Percentiles rank a stretch among this genome's conserved stretches.
These are phyloP conservation scores for Copromyces sp. DNA, from an alignment of 495 filamentous ascomycete species.

Conservation along the genomic window DNA sequence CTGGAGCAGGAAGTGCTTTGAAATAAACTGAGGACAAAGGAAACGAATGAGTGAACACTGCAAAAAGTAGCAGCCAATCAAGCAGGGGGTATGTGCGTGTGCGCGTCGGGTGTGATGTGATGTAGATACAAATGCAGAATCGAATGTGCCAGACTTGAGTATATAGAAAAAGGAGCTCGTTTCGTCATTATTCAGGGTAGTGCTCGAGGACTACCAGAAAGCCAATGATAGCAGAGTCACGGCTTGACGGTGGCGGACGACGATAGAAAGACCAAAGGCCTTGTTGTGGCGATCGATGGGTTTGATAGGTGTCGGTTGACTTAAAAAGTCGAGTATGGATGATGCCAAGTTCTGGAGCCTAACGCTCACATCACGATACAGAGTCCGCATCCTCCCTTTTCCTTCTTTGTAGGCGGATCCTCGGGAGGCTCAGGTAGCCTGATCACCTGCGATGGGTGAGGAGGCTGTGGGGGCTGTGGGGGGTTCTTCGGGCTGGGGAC, in stretches of 20 bases:
- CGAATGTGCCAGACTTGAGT: not conserved
- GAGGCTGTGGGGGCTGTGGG: slow-evolving; percentile 15
- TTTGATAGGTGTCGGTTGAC: not conserved
- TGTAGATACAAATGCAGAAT: not conserved
- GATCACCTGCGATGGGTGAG: slow-evolving; percentile 10
- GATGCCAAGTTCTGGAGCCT: not conserved
- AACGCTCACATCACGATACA: slow-evolving; percentile 43
- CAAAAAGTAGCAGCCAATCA: not conserved
- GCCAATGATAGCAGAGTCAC: not conserved
- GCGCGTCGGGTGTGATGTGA: not conserved
- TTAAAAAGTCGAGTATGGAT: not conserved
- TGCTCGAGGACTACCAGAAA: not conserved
- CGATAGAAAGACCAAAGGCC: not conserved
- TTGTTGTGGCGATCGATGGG: not conserved
- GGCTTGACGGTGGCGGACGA: not conserved
- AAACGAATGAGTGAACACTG: not conserved
- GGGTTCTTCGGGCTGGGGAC: slow-evolving; percentile 27
- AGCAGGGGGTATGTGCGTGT: not conserved
- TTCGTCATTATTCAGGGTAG: not conserved
- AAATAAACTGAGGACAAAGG: not conserved
- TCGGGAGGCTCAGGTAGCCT: slow-evolving; percentile 28
- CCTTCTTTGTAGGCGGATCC: slow-evolving; percentile 28
- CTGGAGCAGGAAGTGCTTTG: not conserved
- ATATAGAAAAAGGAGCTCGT: not conserved
- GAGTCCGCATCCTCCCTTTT: slow-evolving; percentile 41